These are phyloP conservation scores for Takakia lepidozioides DNA, from an alignment of 225 moss, liverwort and hornwort species.

Conservation along the genomic window DNA sequence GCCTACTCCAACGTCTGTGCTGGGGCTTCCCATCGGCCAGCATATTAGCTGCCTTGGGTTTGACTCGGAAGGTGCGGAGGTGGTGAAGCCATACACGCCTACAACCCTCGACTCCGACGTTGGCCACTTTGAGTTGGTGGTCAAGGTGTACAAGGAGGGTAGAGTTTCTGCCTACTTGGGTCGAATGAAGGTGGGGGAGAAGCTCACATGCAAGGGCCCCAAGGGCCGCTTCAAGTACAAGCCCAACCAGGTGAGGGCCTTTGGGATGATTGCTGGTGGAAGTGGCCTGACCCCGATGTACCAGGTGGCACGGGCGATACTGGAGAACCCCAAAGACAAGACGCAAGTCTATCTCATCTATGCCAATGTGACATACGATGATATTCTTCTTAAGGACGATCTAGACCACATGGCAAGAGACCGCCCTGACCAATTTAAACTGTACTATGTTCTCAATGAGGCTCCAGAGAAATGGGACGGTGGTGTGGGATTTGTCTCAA, in stretches of 20 bases:
- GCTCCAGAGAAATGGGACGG: slow-evolving; percentile 83
- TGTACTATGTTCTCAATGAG: slow-evolving; percentile 87
- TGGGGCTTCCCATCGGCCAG: slow-evolving; percentile 94
- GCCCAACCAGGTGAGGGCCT: slow-evolving; percentile 78
- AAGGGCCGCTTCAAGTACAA: slow-evolving; percentile 90
- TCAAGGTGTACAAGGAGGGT: slow-evolving; percentile 96
- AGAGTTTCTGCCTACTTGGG: slow-evolving; percentile 87
- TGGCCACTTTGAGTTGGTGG: slow-evolving; percentile 84
- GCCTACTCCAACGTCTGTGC: slow-evolving; percentile 65
- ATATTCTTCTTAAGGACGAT: slow-evolving; percentile 90
- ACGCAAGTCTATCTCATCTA: slow-evolving; percentile 76
- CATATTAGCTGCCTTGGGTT: slow-evolving; percentile 93
- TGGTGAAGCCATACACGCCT: slow-evolving; percentile 88
- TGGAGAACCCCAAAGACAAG: slow-evolving; percentile 83
- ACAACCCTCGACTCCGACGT: slow-evolving; percentile 85
- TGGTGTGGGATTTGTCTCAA: slow-evolving; percentile 75
- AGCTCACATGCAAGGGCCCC: slow-evolving; percentile 72
- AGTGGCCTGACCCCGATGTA: slow-evolving; percentile 97
- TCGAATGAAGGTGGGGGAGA: slow-evolving; percentile 82
- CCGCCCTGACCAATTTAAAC: slow-evolving; percentile 69
- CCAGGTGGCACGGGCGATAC: slow-evolving; percentile 94
- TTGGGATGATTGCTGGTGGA: slow-evolving; percentile 98
- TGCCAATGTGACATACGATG: slow-evolving; percentile 78
- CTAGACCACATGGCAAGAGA: slow-evolving; percentile 72
- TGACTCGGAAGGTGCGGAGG: slow-evolving; percentile 71